phyloP scores from a whole-genome alignment of 75 land plant genomes.

The Chamaecyparis obtusa region DNA sequence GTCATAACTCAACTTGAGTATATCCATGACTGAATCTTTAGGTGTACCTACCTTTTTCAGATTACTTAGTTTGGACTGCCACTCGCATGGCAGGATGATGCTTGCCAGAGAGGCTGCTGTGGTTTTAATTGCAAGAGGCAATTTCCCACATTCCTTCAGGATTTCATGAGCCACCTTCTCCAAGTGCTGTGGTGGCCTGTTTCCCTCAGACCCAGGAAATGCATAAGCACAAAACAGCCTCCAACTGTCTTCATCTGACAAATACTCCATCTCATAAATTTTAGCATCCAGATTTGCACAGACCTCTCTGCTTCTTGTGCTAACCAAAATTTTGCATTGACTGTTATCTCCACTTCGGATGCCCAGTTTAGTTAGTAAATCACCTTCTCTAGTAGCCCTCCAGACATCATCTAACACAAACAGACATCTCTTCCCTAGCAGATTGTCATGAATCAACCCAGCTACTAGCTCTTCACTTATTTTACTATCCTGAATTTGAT shows the following conservation, averaged over 20 bases:
- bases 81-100: not conserved
- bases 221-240: conserved; percentile 3
- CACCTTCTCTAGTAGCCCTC: not conserved
- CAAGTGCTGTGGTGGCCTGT: not conserved
- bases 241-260: conserved; percentile 18
- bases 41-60: not conserved
- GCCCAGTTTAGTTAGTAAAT: not conserved
- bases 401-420: conserved; percentile 1
- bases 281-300: not conserved
- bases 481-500: not conserved
- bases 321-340: conserved; percentile 14
- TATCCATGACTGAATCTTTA: not conserved
- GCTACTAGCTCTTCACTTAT: not conserved
- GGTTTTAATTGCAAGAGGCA: not conserved
- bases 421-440: not conserved
- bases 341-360: not conserved
- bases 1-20: not conserved
- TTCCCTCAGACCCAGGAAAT: not conserved
- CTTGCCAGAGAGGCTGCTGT: not conserved
- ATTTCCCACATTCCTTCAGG: conserved; percentile 11
- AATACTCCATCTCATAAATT: not conserved
- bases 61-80: not conserved
- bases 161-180: not conserved
- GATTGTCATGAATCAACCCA: not conserved
- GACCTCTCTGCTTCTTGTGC: conserved; percentile 6